These are phyloP conservation scores for Lepidium aucheri DNA, from an alignment of 345 rosid genomes.

Conservation along the genomic window DNA sequence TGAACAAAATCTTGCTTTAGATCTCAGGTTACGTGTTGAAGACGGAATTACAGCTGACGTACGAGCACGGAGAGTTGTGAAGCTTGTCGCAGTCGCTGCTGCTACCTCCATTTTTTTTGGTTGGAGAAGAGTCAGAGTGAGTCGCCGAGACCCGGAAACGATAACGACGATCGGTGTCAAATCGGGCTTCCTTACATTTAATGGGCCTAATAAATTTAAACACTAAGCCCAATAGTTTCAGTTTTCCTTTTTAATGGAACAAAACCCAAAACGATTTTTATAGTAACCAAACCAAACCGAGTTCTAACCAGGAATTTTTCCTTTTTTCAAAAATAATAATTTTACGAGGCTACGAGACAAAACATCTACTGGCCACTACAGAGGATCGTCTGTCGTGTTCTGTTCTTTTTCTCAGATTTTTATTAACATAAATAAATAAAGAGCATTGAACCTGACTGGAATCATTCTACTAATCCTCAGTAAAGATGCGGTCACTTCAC, in stretches of 20 bases:
- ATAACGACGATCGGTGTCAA: slow-evolving; percentile 15
- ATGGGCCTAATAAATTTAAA: background rate
- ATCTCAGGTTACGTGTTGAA: slow-evolving; percentile 23
- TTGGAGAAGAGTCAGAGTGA: slow-evolving; percentile 8
- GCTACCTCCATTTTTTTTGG: slow-evolving; percentile 27
- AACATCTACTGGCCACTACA: slow-evolving; percentile 15
- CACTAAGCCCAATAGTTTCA: background rate
- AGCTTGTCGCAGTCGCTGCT: slow-evolving; percentile 29
- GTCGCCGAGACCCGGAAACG: slow-evolving; percentile 9
- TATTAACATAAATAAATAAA: background rate
- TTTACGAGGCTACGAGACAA: slow-evolving; percentile 11
- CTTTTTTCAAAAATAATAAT: background rate
- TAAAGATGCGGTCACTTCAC: slow-evolving; percentile 17
- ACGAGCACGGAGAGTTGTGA: slow-evolving; percentile 39
- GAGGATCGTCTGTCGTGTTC: slow-evolving; percentile 20
- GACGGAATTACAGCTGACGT: slow-evolving; percentile 25
- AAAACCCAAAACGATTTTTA: background rate
- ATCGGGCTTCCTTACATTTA: background rate
- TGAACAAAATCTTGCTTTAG: slow-evolving; percentile 19
- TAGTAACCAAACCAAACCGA: background rate
- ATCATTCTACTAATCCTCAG: slow-evolving; percentile 2
- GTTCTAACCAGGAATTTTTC: background rate
- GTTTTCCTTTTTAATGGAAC: background rate
- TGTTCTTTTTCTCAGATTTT: background rate
- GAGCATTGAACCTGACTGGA: slow-evolving; percentile 2